These are phyloP conservation scores for Garcia nutans DNA, from an alignment of 345 rosid species.

Conservation along the genomic window DNA sequence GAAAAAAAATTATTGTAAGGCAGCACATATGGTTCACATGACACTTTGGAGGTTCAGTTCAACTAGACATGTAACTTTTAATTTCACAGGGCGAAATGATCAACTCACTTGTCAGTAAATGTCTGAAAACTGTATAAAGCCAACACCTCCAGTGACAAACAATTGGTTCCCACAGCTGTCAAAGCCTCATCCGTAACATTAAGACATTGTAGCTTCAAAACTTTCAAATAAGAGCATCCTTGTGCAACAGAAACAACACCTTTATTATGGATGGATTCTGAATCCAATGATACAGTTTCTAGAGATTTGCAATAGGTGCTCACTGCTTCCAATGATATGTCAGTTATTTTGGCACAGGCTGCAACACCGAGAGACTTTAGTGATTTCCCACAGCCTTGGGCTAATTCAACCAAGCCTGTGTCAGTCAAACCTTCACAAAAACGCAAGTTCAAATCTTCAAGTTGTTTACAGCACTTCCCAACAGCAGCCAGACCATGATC, in stretches of 20 bases:
- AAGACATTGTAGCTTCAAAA: constrained; percentile 74
- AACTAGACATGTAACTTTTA: not conserved
- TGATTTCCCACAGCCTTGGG: constrained; percentile 58
- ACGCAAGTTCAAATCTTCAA: constrained; percentile 73
- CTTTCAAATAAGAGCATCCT: constrained; percentile 67
- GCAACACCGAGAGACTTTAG: constrained; percentile 79
- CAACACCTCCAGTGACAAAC: constrained; percentile 68
- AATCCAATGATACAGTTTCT: constrained; percentile 70
- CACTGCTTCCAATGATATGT: constrained; percentile 68
- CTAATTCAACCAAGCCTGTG: constrained; percentile 62
- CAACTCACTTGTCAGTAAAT: constrained; percentile 70
- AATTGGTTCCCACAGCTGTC: constrained; percentile 56
- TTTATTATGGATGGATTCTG: constrained; percentile 62
- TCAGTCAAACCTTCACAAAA: constrained; percentile 91
- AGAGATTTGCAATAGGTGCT: constrained; percentile 64
- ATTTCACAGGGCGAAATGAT: not conserved
- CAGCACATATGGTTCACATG: not conserved
- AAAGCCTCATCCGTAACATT: constrained; percentile 73
- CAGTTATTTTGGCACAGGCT: constrained; percentile 79
- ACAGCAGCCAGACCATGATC: constrained; percentile 75
- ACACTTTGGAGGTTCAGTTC: not conserved
- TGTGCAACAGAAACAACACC: constrained; percentile 73
- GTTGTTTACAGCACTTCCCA: constrained; percentile 67
- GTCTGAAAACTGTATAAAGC: constrained; percentile 74
- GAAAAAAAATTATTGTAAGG: not conserved